Conservation (phyloP, 2,329 filamentous ascomycete species). For the Aureobasidium sp. region DNA sequence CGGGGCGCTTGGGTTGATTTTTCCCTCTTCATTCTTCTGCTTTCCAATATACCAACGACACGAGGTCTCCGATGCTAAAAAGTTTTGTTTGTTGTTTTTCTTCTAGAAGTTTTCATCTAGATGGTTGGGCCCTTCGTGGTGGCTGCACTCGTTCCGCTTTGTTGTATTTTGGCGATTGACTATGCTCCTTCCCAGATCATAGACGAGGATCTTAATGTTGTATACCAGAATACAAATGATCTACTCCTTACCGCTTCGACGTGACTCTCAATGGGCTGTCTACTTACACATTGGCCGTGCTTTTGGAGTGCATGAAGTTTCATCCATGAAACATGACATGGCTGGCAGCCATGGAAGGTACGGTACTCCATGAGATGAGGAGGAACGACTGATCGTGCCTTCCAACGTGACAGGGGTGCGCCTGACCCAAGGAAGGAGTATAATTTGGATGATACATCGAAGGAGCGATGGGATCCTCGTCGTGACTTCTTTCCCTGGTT, state of each 20-base stretch:
- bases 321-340: not conserved
- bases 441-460: not conserved
- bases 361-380: not conserved
- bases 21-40: not conserved
- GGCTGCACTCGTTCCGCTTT: not conserved
- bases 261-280: not conserved
- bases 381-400: not conserved
- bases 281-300: not conserved
- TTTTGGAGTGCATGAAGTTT: not conserved
- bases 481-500: not conserved
- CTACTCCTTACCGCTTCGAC: not conserved
- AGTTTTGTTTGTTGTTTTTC: not conserved
- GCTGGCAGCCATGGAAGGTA: not conserved
- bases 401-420: not conserved
- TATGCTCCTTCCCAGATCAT: not conserved
- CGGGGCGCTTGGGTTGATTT: not conserved
- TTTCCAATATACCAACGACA: conserved; percentile 1
- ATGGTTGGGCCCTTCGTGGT: not conserved
- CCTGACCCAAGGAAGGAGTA: not conserved
- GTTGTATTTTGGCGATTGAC: not conserved
- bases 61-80: conserved; percentile 8
- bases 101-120: not conserved
- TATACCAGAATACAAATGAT: not conserved
- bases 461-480: not conserved
- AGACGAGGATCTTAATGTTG: not conserved